Evolutionary conservation across 768 basidiomycete genomes (phyloP).

Genomic region (Hericium alpestre): DNA sequence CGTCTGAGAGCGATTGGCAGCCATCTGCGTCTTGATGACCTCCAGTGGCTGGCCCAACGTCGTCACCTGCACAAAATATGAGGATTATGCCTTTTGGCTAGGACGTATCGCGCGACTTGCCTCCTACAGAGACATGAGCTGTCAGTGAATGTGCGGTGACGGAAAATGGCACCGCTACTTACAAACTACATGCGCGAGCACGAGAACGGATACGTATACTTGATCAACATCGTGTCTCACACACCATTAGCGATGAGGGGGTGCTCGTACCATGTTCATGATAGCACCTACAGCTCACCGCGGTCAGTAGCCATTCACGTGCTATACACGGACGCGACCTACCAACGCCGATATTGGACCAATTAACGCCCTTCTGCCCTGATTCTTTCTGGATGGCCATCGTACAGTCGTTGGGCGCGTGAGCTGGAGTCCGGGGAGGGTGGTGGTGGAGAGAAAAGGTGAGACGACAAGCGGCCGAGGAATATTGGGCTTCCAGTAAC

Average conservation of each 20-base stretch:
- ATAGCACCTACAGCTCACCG: conserved; percentile 55
- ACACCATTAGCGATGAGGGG: neutral
- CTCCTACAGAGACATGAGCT: conserved; percentile 40
- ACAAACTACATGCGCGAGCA: conserved; percentile 21
- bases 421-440: conserved; percentile 7
- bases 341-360: conserved; percentile 95
- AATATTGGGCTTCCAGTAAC: conserved; percentile 1
- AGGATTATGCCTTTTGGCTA: neutral
- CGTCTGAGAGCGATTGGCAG: conserved; percentile 85
- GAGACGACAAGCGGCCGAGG: neutral
- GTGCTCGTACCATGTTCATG: conserved; percentile 86
- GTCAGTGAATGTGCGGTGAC: conserved; percentile 16
- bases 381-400: conserved; percentile 84
- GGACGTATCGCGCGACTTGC: conserved; percentile 32
- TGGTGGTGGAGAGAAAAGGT: conserved; percentile 8
- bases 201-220: neutral
- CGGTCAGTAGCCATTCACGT: neutral
- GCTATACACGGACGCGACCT: conserved; percentile 21
- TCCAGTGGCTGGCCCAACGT: conserved; percentile 97
- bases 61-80: conserved; percentile 58
- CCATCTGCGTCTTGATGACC: conserved; percentile 99
- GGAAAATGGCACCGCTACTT: conserved; percentile 12
- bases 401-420: conserved; percentile 10
- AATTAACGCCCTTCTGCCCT: conserved; percentile 84
- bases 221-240: neutral